Base-by-base conservation (phyloP, 345 rosid species). In the Alliaria petiolata region DNA sequence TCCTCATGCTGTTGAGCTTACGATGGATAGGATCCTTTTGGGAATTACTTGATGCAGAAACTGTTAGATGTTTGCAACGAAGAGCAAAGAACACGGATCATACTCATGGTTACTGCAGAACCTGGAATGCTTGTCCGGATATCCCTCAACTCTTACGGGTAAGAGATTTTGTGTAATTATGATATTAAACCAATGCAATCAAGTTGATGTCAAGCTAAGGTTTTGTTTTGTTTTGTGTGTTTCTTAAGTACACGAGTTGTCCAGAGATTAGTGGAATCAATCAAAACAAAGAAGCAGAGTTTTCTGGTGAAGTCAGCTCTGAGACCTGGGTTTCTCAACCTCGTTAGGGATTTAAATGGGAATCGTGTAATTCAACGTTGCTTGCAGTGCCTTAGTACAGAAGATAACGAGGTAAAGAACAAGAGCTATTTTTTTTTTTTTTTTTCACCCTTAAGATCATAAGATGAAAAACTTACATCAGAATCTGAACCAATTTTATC, bases 291-390 rank as follows among this genome's bases (percentile, higher is more conserved):
- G 76, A 79, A 83, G 55, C 90, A 87, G 65, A 79, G 78, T 65
- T 65, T 63, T 17, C 51, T 80, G n/a, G 83, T 87, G 62, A 60
- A 77, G 38, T 53, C 80, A 51, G 85, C 87, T 20, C 67, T 87
- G 65, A 79, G 74, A 42, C 83, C 85, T 65, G 93, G 93, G 19
- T 77, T 85, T 75, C 73, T 81, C 19, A 76, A 75, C 69, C 86
- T 87, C 34, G 75, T 80, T 49, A 81, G 69, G 71, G 88, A 87
- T 55, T 76, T 84, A 69, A 84, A 87, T 67, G 90, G 93, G 38
- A 87, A 87, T 66, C 93, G 85, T 75, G 90, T 87, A 4, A 76
- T 84, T 6, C 90, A 87, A 74, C 88, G 87, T 31, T 87, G 93
- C 81, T 83, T 87, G 78, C 82, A 80, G 33, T 84, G 84, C 65